Evolutionary conservation across 164 flowering plant genomes (phyloP).

Genomic region (Chimonanthus salicifolius): DNA sequence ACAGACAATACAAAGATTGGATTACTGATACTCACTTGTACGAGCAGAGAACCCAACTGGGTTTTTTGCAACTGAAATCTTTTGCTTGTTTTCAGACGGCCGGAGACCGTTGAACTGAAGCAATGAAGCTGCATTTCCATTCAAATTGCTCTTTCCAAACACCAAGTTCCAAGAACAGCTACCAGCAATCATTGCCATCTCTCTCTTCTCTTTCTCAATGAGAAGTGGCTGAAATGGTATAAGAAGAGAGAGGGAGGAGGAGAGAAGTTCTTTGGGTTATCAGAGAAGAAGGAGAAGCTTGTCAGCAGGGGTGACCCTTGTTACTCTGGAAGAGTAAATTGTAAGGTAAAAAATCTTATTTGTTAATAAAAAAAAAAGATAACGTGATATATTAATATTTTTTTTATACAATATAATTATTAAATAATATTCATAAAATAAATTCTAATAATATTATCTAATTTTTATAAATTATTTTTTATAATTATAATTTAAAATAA

Average conservation of each 20-base stretch:
- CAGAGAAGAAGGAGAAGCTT: background rate
- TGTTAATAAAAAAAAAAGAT: too few relatives aligned
- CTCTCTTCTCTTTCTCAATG: constrained; percentile 6
- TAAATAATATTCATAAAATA: too few relatives aligned
- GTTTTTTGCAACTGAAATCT: constrained; percentile 12
- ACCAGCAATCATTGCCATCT: constrained; percentile 13
- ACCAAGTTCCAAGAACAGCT: constrained; percentile 24
- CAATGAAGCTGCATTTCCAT: constrained; percentile 25
- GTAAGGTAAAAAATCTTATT: too few relatives aligned
- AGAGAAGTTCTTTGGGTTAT: constrained; percentile 12
- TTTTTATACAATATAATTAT: too few relatives aligned
- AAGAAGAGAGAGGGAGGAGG: constrained; percentile 10
- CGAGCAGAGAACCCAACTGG: constrained; percentile 17
- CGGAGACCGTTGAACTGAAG: constrained; percentile 36
- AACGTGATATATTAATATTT: too few relatives aligned
- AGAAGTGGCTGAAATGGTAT: constrained; percentile 1
- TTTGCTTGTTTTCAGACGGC: constrained; percentile 23
- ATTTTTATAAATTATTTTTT: too few relatives aligned
- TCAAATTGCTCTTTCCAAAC: constrained; percentile 21
- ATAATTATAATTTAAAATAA: too few relatives aligned
- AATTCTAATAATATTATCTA: too few relatives aligned
- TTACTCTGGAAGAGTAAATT: too few relatives aligned
- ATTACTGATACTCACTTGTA: constrained; percentile 20
- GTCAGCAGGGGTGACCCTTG: too few relatives aligned
- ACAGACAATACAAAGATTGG: background rate